These are phyloP conservation scores for Trichoderma arundinaceum DNA, from an alignment of 2,329 filamentous ascomycete species.

Conservation along the genomic window DNA sequence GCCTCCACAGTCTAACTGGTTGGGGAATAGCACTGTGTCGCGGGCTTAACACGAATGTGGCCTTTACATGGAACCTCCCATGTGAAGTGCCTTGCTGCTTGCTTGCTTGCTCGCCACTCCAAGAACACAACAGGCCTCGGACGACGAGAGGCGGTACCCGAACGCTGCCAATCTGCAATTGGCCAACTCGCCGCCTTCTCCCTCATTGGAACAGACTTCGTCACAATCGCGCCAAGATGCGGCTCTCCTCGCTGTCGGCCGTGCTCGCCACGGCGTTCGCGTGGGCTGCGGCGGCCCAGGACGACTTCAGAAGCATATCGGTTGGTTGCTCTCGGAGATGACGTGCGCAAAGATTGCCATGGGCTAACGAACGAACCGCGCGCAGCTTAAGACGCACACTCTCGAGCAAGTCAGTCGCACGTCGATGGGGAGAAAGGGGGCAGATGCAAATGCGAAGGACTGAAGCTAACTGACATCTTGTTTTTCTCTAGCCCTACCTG, in stretches of 20 bases:
- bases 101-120: slow-evolving; percentile 10
- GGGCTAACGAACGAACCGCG: slow-evolving; percentile 16
- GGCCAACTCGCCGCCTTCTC: slow-evolving; percentile 16
- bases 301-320: slow-evolving; percentile 59
- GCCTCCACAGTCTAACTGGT: slow-evolving; percentile 21
- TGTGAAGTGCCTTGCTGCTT: slow-evolving; percentile 17
- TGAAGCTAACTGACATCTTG: slow-evolving; percentile 30
- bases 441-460: slow-evolving; percentile 13
- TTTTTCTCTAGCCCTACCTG: slow-evolving; percentile 76
- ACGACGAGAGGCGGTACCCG: slow-evolving; percentile 30
- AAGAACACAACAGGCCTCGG: slow-evolving; percentile 15
- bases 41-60: slow-evolving; percentile 30
- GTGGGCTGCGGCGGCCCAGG: slow-evolving; percentile 56
- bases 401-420: slow-evolving; percentile 70
- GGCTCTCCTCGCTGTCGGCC: slow-evolving; percentile 54
- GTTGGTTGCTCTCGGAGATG: slow-evolving; percentile 43
- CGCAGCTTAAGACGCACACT: slow-evolving; percentile 84
- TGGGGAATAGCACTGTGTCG: slow-evolving; percentile 29
- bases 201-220: slow-evolving; percentile 13
- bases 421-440: slow-evolving; percentile 22
- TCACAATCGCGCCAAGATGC: slow-evolving; percentile 47
- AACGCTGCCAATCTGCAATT: slow-evolving; percentile 29
- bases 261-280: slow-evolving; percentile 57
- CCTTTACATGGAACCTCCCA: slow-evolving; percentile 26
- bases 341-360: slow-evolving; percentile 3